Evolutionary conservation across 2,329 filamentous ascomycete species (phyloP), one percentile per base, ranked within the genome.

Genomic region (Tolypocladium amazonense): DNA sequence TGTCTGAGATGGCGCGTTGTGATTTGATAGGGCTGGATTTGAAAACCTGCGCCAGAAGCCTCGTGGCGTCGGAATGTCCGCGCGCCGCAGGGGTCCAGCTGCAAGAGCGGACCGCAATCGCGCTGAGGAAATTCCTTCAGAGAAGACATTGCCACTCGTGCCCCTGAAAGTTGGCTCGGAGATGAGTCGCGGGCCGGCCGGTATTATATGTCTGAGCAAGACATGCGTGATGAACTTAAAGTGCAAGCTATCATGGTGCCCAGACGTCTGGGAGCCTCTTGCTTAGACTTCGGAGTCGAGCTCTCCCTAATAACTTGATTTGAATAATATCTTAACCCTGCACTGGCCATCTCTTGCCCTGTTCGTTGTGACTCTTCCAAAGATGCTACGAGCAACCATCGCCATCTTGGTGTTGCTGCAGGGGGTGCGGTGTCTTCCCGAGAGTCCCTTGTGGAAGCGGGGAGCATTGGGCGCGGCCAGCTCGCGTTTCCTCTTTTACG

Each of bases 401-500:
- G 20, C 35, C 4, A 3, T 56, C 15, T 23, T 39, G 30, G 30
- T 20, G 23, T 59, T 30, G 61, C 56, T 18, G 59, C 50, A 53
- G n/a, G 27, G 18, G 18, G 50, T 33, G 50, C 3, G 3, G 30
- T 53, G 27, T n/a, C 30, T 27, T 3, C 30, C 4, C 6, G 30
- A n/a, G 27, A n/a, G 18, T 35, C 4, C 3, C 30, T 11, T 30
- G 30, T 18, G 1, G 50, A 35, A 14, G 50, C 27, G 30, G 50
- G 27, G 6, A 8, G 50, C 11, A 4, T 14, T 14, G 50, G 9
- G 27, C 30, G 38, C n/a, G 30, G 20, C 41, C 6, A n/a, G 63
- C 63, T 56, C 56, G 4, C 61, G 58, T 20, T 60, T 62, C 41
- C 60, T 70, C 61, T 71, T 71, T 59, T 66, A 68, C 59, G 69